phyloP scores from a whole-genome alignment of 1,139 yeast genomes.

The Geotrichum australiense region DNA sequence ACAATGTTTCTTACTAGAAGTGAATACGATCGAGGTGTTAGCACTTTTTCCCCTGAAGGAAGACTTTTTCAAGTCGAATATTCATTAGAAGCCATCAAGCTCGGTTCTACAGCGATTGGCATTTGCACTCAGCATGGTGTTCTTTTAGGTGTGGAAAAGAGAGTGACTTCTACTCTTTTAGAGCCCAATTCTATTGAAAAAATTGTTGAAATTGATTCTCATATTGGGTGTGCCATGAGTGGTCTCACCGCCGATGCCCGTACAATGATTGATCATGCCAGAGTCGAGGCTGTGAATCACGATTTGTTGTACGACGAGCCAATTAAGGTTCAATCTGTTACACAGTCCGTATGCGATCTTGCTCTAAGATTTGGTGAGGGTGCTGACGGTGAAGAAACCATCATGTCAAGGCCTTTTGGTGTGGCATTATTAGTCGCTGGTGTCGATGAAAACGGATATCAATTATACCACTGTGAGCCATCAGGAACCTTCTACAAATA shows the following conservation, averaged over 20 bases:
- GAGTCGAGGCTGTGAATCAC: slow-evolving; percentile 83
- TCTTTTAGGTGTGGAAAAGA: slow-evolving; percentile 90
- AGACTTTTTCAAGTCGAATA: slow-evolving; percentile 97
- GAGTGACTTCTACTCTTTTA: slow-evolving; percentile 86
- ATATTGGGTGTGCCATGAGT: slow-evolving; percentile 98
- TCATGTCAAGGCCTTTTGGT: slow-evolving; percentile 99
- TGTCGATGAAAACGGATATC: slow-evolving; percentile 92
- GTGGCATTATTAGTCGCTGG: slow-evolving; percentile 97
- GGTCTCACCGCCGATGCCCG: slow-evolving; percentile 98
- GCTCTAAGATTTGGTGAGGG: slow-evolving; percentile 98
- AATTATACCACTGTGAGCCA: slow-evolving; percentile 96
- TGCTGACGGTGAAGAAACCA: slow-evolving; percentile 92
- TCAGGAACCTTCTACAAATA: slow-evolving; percentile 96
- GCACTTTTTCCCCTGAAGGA: slow-evolving; percentile 98
- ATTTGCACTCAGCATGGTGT: slow-evolving; percentile 96
- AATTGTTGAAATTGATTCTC: slow-evolving; percentile 88
- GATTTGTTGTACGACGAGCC: slow-evolving; percentile 86
- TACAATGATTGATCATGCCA: slow-evolving; percentile 97
- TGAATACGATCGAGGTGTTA: slow-evolving; percentile 98
- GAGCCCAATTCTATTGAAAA: slow-evolving; percentile 94
- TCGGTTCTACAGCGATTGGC: slow-evolving; percentile 97
- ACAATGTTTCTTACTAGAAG: slow-evolving; percentile 94
- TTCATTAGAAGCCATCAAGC: slow-evolving; percentile 93
- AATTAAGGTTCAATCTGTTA: slow-evolving; percentile 85
- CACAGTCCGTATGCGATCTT: slow-evolving; percentile 94